Evolutionary conservation across 768 basidiomycete species (phyloP).

Genomic region (Termitomyces sp.): DNA sequence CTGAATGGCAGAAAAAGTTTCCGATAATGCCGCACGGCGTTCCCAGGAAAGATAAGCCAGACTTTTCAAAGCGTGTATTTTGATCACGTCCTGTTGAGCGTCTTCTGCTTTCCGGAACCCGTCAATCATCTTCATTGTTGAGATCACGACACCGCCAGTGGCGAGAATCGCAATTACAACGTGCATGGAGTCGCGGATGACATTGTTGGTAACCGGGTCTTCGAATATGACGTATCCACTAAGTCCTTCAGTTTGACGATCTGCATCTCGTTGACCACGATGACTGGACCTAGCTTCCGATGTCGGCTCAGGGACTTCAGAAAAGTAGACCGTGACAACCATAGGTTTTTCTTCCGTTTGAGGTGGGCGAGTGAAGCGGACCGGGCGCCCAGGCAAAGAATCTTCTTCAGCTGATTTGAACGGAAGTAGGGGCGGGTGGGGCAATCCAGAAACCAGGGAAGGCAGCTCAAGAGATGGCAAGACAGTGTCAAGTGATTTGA

Average conservation of each 20-base stretch:
- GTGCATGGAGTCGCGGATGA: neutral
- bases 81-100: neutral
- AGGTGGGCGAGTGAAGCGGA: neutral
- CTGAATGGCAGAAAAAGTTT: neutral
- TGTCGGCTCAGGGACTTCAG: neutral
- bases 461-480: constrained; percentile 2
- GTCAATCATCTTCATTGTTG: neutral
- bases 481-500: constrained; percentile 1
- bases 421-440: neutral
- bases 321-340: neutral
- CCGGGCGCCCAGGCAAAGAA: neutral
- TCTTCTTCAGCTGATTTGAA: neutral
- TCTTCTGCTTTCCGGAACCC: neutral
- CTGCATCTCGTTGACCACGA: neutral
- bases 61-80: neutral
- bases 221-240: neutral
- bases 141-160: neutral
- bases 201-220: neutral
- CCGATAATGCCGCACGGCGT: neutral
- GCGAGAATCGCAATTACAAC: neutral
- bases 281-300: neutral
- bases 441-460: neutral
- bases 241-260: neutral
- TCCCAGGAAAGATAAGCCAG: neutral
- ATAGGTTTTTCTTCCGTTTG: neutral